A percentile compares a stretch with the other conserved stretches of the same genome.
phyloP scores from a whole-genome alignment of 371 early-diverging fungal species.

The Rhizopus microsporus region DNA sequence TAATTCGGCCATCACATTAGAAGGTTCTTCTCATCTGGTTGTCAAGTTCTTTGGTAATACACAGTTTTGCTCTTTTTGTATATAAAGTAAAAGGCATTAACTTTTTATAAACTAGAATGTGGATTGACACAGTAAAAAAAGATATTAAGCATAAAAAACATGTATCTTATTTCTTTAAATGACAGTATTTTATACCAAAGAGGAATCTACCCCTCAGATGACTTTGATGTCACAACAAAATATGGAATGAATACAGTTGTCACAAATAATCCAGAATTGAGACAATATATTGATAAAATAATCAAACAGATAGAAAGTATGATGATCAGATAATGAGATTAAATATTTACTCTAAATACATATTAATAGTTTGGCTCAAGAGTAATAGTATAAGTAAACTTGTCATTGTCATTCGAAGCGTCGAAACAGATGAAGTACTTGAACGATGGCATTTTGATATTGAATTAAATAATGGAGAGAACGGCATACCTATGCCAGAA shows the following conservation, averaged over 20 bases:
- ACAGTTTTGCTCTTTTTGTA: not conserved
- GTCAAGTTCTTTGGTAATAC: conserved; percentile 81
- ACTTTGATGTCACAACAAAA: conserved; percentile 78
- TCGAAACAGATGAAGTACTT: conserved; percentile 77
- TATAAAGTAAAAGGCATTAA: not conserved
- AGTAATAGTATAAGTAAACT: conserved; percentile 73
- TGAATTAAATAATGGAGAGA: conserved; percentile 28
- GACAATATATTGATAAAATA: conserved; percentile 73
- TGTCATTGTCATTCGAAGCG: conserved; percentile 81
- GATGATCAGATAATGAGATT: not conserved
- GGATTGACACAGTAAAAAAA: conserved; percentile 72
- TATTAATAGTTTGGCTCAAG: conserved; percentile 67
- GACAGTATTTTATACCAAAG: conserved; percentile 86
- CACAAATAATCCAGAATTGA: conserved; percentile 71
- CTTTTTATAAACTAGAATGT: conserved; percentile 53
- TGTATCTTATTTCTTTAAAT: no score
- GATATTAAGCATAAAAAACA: not conserved
- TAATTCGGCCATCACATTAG: conserved; percentile 59
- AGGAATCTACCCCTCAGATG: conserved; percentile 85
- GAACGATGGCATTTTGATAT: conserved; percentile 97
- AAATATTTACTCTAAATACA: not conserved
- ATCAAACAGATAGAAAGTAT: conserved; percentile 76
- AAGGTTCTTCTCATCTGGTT: conserved; percentile 78
- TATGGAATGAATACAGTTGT: conserved; percentile 82
- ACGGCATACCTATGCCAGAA: conserved; percentile 21